Conservation (phyloP, 2,329 filamentous ascomycete species). For the Diaporthe batatas region DNA sequence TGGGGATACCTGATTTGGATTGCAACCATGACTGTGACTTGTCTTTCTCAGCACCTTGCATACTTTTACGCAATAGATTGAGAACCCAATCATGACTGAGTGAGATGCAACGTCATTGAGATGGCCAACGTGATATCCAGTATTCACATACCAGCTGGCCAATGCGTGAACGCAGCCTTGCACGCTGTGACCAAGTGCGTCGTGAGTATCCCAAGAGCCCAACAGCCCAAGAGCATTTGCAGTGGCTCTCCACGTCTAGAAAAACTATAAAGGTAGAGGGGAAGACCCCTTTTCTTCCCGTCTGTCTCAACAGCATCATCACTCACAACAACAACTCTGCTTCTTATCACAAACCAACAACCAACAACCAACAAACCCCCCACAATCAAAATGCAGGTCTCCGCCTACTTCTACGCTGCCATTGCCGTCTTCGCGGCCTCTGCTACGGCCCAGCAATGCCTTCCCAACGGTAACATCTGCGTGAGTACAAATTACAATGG, state of each 20-base stretch:
- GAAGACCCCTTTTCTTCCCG: neutral
- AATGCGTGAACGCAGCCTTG: constrained; percentile 1
- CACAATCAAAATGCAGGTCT: constrained; percentile 5
- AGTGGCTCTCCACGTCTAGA: neutral
- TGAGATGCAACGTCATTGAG: constrained; percentile 1
- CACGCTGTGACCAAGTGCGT: neutral
- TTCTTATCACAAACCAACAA: constrained; percentile 1
- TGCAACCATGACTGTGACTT: too few relatives aligned
- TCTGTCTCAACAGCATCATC: neutral
- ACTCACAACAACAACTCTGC: neutral
- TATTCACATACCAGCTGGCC: neutral
- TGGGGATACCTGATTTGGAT: too few relatives aligned
- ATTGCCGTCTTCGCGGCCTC: constrained; percentile 20
- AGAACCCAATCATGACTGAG: neutral
- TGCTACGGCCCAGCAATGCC: constrained; percentile 7
- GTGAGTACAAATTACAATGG: neutral
- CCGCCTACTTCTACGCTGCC: constrained; percentile 17
- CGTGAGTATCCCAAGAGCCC: neutral
- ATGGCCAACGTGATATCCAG: neutral
- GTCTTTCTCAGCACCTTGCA: constrained; percentile 2
- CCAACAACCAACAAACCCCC: neutral
- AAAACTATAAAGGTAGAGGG: constrained; percentile 22
- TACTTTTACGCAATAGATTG: constrained; percentile 7
- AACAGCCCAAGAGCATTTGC: neutral
- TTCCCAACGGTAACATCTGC: constrained; percentile 3